Evolutionary conservation across 345 rosid genomes (phyloP).

Genomic region (Cardamine resedifolia): DNA sequence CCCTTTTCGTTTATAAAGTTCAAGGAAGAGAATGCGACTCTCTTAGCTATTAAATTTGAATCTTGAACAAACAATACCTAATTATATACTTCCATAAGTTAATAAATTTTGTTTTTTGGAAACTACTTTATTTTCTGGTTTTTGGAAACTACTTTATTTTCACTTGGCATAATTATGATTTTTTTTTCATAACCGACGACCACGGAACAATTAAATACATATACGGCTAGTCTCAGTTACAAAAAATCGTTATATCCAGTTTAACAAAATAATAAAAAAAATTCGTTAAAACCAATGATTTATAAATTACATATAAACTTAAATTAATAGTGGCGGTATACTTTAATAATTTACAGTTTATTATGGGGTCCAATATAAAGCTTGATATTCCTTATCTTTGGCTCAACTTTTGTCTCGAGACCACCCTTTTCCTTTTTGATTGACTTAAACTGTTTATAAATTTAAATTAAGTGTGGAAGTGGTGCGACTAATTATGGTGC

Average conservation of each 20-base stretch:
- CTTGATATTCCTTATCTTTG: constrained; percentile 37
- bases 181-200: background rate
- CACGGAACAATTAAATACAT: background rate
- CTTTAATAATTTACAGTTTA: constrained; percentile 36
- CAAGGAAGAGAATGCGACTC: background rate
- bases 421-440: constrained; percentile 20
- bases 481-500: constrained; percentile 34
- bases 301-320: background rate
- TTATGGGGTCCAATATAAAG: constrained; percentile 41
- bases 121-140: no score
- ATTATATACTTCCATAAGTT: constrained; percentile 5
- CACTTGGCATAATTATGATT: background rate
- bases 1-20: background rate
- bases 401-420: constrained; percentile 35
- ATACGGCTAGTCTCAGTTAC: background rate
- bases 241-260: constrained; percentile 5
- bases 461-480: background rate
- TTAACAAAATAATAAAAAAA: no score
- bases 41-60: background rate
- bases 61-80: constrained; percentile 10
- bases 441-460: background rate
- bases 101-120: no score
- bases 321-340: constrained; percentile 26
- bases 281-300: constrained; percentile 1
- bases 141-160: background rate